Conservation (phyloP, 2,329 filamentous ascomycete genomes). For the Colletotrichum ledebouriae region DNA sequence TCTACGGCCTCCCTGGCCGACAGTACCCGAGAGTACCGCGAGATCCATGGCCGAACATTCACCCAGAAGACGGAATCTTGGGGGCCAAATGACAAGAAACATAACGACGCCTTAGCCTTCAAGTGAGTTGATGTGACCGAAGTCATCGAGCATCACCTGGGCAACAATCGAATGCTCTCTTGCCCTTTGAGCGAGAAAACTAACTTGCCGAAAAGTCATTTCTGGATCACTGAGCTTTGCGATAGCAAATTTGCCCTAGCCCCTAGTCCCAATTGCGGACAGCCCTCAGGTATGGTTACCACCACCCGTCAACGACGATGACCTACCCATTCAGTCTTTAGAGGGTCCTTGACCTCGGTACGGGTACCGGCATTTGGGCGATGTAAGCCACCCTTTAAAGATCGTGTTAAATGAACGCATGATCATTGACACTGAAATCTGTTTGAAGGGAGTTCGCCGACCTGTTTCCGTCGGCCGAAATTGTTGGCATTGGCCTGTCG, state of each 20-base stretch:
- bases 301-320: background rate
- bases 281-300: slow-evolving; percentile 43
- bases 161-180: no score
- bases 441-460: slow-evolving; percentile 61
- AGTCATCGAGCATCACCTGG: no score
- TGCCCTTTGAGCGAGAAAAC: background rate
- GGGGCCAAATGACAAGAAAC: slow-evolving; percentile 43
- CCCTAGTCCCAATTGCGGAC: slow-evolving; percentile 52
- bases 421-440: slow-evolving; percentile 10
- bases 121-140: slow-evolving; percentile 5
- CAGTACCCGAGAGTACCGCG: slow-evolving; percentile 51
- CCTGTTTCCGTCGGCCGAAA: slow-evolving; percentile 57
- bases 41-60: slow-evolving; percentile 50
- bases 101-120: slow-evolving; percentile 43
- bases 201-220: slow-evolving; percentile 4
- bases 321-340: slow-evolving; percentile 28
- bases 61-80: slow-evolving; percentile 48
- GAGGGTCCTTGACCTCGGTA: slow-evolving; percentile 58
- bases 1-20: slow-evolving; percentile 50
- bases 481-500: slow-evolving; percentile 67
- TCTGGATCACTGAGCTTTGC: slow-evolving; percentile 46
- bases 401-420: background rate
- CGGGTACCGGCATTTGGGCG: slow-evolving; percentile 60
- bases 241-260: slow-evolving; percentile 53
- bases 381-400: slow-evolving; percentile 48